A percentile compares a stretch with the other conserved stretches of the same genome.
Conservation (phyloP, 2,329 filamentous ascomycete species). For the Aphanocladium album region DNA sequence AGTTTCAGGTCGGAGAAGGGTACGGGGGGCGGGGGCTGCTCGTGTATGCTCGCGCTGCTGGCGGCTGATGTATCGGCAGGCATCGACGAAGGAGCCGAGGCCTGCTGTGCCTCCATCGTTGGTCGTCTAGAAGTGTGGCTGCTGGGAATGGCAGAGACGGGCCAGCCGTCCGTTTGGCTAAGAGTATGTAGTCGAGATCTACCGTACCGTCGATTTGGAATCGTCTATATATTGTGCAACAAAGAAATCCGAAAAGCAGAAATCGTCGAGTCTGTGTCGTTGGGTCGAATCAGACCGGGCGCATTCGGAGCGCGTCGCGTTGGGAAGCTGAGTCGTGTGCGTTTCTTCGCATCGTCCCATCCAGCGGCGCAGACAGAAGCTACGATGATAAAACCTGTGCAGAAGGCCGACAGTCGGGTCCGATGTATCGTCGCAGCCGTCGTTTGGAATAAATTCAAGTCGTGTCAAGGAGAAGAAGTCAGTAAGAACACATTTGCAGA, state of each 20-base stretch:
- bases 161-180: neutral
- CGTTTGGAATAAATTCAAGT: neutral
- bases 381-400: neutral
- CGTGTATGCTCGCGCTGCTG: conserved; percentile 10
- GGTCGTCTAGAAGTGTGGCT: neutral
- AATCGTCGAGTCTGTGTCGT: neutral
- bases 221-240: neutral
- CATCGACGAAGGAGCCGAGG: neutral
- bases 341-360: conserved; percentile 3
- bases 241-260: neutral
- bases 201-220: neutral
- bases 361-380: neutral
- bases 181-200: neutral
- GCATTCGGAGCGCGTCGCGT: conserved; percentile 6
- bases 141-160: neutral
- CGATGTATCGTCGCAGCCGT: no score
- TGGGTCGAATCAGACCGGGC: neutral
- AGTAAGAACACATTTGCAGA: neutral
- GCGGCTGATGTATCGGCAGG: neutral
- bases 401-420: neutral
- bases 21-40: conserved; percentile 39
- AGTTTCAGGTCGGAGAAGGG: conserved; percentile 35
- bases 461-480: neutral
- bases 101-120: conserved; percentile 4
- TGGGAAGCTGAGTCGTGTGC: neutral